A percentile compares a stretch with the other conserved stretches of the same genome.
These are phyloP conservation scores for Talaromyces sp. DNA, from an alignment of 2,329 filamentous ascomycete species.

Conservation along the genomic window DNA sequence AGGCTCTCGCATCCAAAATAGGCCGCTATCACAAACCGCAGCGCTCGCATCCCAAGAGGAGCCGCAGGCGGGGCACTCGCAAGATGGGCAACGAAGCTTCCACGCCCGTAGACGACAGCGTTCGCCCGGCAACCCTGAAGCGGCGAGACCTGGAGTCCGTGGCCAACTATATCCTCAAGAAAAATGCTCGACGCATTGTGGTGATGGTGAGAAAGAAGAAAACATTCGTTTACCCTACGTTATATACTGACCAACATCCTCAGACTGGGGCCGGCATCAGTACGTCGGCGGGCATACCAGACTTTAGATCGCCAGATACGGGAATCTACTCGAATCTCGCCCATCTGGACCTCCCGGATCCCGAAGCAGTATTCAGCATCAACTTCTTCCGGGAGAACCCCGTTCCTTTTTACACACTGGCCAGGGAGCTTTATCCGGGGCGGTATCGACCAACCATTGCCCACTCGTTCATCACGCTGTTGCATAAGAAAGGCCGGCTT, in stretches of 20 bases:
- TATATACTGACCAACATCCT: neutral
- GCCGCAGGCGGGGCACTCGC: constrained; percentile 19
- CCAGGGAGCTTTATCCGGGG: constrained; percentile 86
- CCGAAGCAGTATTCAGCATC: constrained; percentile 93
- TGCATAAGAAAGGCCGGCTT: constrained; percentile 72
- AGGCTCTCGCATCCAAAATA: constrained; percentile 35
- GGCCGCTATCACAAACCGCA: constrained; percentile 44
- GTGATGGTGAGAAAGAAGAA: constrained; percentile 57
- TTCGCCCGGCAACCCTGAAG: constrained; percentile 59
- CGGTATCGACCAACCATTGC: constrained; percentile 83
- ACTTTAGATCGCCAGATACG: constrained; percentile 79
- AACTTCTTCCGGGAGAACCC: constrained; percentile 80
- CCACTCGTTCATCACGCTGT: constrained; percentile 79
- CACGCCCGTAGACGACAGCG: constrained; percentile 58
- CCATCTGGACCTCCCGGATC: constrained; percentile 75
- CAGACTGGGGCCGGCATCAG: constrained; percentile 78
- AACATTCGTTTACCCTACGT: neutral
- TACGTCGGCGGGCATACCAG: constrained; percentile 56
- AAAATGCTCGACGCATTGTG: constrained; percentile 64
- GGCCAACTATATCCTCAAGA: constrained; percentile 73
- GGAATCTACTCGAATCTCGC: constrained; percentile 89
- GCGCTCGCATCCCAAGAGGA: constrained; percentile 31
- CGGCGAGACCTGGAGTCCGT: constrained; percentile 67
- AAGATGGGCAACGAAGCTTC: constrained; percentile 84
- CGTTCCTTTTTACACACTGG: constrained; percentile 84